Conservation (phyloP, 306 rosid species). For the Sesbania bispinosa region DNA sequence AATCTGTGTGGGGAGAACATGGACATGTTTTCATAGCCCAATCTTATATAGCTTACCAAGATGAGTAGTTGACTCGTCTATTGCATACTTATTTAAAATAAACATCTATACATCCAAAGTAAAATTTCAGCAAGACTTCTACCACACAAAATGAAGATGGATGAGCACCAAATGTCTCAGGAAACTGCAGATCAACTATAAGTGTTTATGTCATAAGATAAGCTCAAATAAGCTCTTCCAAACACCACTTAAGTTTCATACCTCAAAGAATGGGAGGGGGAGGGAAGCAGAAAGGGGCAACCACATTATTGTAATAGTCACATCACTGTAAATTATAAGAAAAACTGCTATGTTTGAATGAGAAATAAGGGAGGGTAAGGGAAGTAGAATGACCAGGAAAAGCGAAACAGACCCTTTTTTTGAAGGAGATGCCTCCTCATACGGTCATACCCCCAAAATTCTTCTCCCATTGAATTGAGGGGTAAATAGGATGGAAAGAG, state of each 20-base stretch:
- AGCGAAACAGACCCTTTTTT: background rate
- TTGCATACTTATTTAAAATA: background rate
- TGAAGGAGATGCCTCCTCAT: background rate
- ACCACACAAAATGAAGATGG: background rate
- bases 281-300: background rate
- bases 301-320: background rate
- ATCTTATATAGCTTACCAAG: background rate
- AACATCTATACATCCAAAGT: slow-evolving; percentile 1
- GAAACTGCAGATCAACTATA: background rate
- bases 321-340: slow-evolving; percentile 16
- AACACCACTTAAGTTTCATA: too few species aligned
- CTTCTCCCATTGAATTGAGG: background rate
- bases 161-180: background rate
- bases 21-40: slow-evolving; percentile 12
- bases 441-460: background rate
- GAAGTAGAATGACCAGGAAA: background rate
- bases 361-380: background rate
- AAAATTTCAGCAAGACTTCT: slow-evolving; percentile 6
- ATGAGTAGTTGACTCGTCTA: background rate
- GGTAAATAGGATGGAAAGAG: background rate
- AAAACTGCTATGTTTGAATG: background rate
- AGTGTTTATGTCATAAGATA: too few species aligned
- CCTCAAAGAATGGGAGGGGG: background rate
- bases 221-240: too few species aligned
- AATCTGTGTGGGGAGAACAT: background rate